Evolutionary conservation across 495 filamentous ascomycete genomes (phyloP), one percentile per base, ranked within the genome.

Genomic region (Chaetomium cochliodes): DNA sequence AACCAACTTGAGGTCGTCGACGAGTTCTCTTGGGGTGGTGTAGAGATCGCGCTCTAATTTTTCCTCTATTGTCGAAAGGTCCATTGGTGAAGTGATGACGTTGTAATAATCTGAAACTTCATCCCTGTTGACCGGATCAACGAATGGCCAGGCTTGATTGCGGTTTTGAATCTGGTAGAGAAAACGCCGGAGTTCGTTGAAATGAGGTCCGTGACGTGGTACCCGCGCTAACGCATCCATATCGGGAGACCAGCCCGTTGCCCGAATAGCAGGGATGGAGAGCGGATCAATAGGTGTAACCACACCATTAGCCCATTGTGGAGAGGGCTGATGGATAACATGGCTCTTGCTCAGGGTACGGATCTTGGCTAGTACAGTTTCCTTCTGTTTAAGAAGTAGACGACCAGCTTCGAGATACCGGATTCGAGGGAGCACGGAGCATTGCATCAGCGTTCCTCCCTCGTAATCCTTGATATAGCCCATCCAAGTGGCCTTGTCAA

Each of bases 381-480:
- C 93, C 75, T 97, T 98, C 73, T 97, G 93, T 76, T 97, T 97
- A 44, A 94, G 81, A 13, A 98, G 84, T 92, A 98, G 96, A 63
- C 91, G 88, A 16, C 89, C 87, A 66, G 83, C 81, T 75, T 98
- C 92, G 2, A 97, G 86, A 72, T 97, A 97, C 52, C 93, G 90
- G 58, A 96, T 91, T 63, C 86, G 87, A 0, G 93, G 93, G 30
- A 98, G 82, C 93, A 98, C 96, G 39, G 90, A 90, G 74, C 93
- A 98, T 74, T 96, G 93, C 93, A 98, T 98, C 64, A 98, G 93
- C 0, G 93, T 98, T 26, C 93, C 93, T 23, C 93, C 93, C 78
- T 98, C 93, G 73, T 98, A 98, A 74, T 98, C 93, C 77, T 98
- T 98, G 74, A 98, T 98, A 72, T 96, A 98, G 25, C 93, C 93